Conservation (phyloP, 805 yeast species). For the Grigorovia jiainica region DNA sequence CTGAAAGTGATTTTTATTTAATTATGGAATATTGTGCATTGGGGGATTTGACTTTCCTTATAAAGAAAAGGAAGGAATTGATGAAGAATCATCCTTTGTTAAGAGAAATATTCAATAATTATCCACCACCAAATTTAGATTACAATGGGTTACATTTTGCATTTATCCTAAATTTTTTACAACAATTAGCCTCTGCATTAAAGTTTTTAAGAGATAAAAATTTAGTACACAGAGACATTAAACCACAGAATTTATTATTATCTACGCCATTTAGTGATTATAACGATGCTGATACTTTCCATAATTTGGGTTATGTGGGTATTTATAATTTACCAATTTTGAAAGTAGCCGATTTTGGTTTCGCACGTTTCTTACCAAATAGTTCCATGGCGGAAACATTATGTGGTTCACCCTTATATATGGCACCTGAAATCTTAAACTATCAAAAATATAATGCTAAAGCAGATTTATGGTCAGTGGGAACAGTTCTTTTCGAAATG, state of each 20-base stretch:
- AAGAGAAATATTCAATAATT: constrained; percentile 63
- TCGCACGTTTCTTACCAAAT: constrained; percentile 88
- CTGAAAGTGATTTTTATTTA: constrained; percentile 69
- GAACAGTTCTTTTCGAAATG: constrained; percentile 94
- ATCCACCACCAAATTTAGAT: constrained; percentile 67
- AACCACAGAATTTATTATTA: constrained; percentile 70
- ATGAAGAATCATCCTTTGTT: constrained; percentile 69
- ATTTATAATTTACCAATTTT: constrained; percentile 82
- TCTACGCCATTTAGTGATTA: constrained; percentile 63
- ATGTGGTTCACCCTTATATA: constrained; percentile 94
- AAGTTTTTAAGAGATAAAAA: constrained; percentile 73
- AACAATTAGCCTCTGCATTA: constrained; percentile 79
- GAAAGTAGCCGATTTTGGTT: constrained; percentile 95
- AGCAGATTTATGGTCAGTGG: constrained; percentile 97
- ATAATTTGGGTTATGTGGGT: constrained; percentile 55
- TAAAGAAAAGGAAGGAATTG: constrained; percentile 64
- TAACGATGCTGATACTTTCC: constrained; percentile 46
- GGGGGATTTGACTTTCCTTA: constrained; percentile 87
- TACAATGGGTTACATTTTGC: constrained; percentile 73
- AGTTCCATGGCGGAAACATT: constrained; percentile 93
- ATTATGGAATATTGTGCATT: constrained; percentile 95
- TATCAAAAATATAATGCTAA: constrained; percentile 95
- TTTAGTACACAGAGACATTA: constrained; percentile 85
- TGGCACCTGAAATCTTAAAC: constrained; percentile 96
- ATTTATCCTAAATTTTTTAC: constrained; percentile 72